These are phyloP conservation scores for Colletotrichum agaves DNA, from an alignment of 2,329 filamentous ascomycete species.

Conservation along the genomic window DNA sequence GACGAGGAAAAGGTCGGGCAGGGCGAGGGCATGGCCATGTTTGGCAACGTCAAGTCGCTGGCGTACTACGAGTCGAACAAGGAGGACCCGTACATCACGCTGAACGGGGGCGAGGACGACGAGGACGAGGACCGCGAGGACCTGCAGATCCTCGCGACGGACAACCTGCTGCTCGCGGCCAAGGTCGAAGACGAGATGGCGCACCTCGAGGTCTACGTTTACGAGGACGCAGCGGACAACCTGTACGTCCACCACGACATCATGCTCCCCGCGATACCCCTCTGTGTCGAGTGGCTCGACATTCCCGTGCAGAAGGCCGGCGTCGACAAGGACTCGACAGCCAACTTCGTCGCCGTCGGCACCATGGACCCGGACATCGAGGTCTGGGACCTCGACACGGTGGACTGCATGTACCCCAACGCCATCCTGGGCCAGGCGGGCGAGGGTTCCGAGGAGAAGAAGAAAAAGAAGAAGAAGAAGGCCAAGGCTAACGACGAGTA, in stretches of 20 bases:
- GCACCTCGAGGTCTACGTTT: constrained; percentile 96
- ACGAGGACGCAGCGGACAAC: constrained; percentile 94
- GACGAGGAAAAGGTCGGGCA: constrained; percentile 58
- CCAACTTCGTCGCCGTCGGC: constrained; percentile 94
- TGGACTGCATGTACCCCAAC: constrained; percentile 98
- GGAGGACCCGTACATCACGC: constrained; percentile 95
- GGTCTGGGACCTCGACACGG: constrained; percentile 95
- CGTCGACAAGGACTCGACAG: constrained; percentile 71
- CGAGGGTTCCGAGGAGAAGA: constrained; percentile 66
- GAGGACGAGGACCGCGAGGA: constrained; percentile 93
- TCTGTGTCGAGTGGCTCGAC: constrained; percentile 96
- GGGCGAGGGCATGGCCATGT: constrained; percentile 85
- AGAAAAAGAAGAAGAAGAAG: constrained; percentile 93
- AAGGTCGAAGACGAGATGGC: constrained; percentile 98
- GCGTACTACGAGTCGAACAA: constrained; percentile 95
- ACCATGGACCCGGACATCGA: constrained; percentile 99
- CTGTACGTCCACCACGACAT: constrained; percentile 99
- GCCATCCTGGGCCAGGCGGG: constrained; percentile 87
- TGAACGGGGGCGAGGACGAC: constrained; percentile 77
- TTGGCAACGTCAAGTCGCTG: constrained; percentile 92
- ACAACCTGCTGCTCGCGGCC: constrained; percentile 91
- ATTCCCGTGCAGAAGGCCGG: constrained; percentile 81
- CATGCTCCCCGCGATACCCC: constrained; percentile 96
- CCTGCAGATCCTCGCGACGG: constrained; percentile 89
- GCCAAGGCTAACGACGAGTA: constrained; percentile 87